A percentile compares a stretch with the other conserved stretches of the same genome.
Conservation (phyloP, 305 asterid genomes). For the Fraxinus albicans region DNA sequence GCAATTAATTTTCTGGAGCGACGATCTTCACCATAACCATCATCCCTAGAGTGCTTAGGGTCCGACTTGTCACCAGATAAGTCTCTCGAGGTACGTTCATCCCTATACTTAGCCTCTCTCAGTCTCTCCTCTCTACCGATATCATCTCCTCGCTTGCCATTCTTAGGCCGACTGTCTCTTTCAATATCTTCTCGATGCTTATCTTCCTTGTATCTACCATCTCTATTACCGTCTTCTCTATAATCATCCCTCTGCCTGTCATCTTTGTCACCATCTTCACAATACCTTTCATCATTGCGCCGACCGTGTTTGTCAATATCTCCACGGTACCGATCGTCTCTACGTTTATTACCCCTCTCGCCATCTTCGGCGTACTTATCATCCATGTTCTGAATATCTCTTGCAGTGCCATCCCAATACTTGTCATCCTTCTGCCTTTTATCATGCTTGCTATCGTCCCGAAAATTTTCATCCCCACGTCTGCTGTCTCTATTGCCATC, state of each 20-base stretch:
- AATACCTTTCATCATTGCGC: conserved; percentile 46
- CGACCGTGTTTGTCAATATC: conserved; percentile 27
- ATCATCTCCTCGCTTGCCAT: conserved; percentile 60
- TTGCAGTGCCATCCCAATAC: conserved; percentile 62
- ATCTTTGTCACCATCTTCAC: conserved; percentile 63
- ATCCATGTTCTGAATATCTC: conserved; percentile 58
- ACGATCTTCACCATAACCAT: conserved; percentile 53
- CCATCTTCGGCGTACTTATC: conserved; percentile 54
- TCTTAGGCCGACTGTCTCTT: conserved; percentile 51
- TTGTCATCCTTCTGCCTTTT: conserved; percentile 61
- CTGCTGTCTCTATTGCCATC: conserved; percentile 62
- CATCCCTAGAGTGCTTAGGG: conserved; percentile 62
- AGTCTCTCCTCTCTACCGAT: conserved; percentile 66
- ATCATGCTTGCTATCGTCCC: conserved; percentile 58
- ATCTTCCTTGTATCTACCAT: conserved; percentile 55
- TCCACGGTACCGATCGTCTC: conserved; percentile 27
- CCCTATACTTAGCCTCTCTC: conserved; percentile 62
- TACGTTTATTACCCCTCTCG: conserved; percentile 40
- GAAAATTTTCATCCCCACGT: conserved; percentile 60
- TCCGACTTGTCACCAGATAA: conserved; percentile 69
- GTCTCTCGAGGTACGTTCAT: conserved; percentile 57
- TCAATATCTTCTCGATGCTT: conserved; percentile 63
- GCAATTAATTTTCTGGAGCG: conserved; percentile 59
- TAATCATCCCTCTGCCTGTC: conserved; percentile 46
- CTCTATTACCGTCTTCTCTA: conserved; percentile 45